Evolutionary conservation across 2,329 filamentous ascomycete species (phyloP).

Genomic region (Fusarium brachygibbosum): DNA sequence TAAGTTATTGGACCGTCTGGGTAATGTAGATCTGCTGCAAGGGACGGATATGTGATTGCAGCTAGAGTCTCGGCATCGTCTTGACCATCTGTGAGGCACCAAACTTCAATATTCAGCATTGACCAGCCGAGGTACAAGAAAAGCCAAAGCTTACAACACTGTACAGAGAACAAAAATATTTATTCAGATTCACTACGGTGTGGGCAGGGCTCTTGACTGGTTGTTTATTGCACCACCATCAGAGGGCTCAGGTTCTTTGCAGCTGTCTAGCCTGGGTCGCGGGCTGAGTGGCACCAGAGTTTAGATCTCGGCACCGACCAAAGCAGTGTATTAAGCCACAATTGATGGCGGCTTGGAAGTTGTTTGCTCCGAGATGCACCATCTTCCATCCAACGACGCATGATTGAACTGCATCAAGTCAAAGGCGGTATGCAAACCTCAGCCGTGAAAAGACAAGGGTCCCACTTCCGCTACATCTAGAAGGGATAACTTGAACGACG

Average conservation of each 20-base stretch:
- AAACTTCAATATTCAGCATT: neutral
- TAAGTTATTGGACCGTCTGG: neutral
- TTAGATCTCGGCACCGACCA: neutral
- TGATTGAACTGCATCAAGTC: constrained; percentile 25
- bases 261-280: neutral
- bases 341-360: constrained; percentile 25
- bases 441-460: constrained; percentile 26
- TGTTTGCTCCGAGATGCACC: constrained; percentile 22
- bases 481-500: constrained; percentile 9
- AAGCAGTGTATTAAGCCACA: constrained; percentile 2
- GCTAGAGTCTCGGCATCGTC: neutral
- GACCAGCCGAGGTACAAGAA: neutral
- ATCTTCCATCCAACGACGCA: constrained; percentile 10
- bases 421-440: constrained; percentile 41
- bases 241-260: neutral
- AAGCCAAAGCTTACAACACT: neutral
- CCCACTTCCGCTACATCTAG: constrained; percentile 32
- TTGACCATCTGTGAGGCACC: constrained; percentile 1
- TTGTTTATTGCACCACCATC: neutral
- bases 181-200: neutral
- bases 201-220: neutral
- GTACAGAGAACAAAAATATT: neutral
- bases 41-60: neutral
- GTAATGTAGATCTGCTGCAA: constrained; percentile 23
- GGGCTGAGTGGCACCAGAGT: neutral